A percentile compares a stretch with the other conserved stretches of the same genome.
These are phyloP conservation scores for Hippophae tibetana DNA, from an alignment of 306 rosid genomes.

Conservation along the genomic window DNA sequence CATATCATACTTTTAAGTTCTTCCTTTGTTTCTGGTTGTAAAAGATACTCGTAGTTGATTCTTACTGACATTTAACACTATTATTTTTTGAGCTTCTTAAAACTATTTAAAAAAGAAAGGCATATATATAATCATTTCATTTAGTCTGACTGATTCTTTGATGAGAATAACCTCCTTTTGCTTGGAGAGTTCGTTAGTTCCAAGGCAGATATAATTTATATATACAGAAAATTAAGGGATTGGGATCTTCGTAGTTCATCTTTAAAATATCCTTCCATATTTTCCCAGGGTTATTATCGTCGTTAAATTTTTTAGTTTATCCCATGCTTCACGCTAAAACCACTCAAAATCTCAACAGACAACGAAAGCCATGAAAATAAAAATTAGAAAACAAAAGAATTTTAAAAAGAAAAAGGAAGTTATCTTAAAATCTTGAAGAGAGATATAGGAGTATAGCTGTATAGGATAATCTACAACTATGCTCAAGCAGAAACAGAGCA, in stretches of 20 bases:
- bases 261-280: constrained; percentile 7
- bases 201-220: constrained; percentile 25
- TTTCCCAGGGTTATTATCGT: no score
- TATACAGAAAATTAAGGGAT: constrained; percentile 15
- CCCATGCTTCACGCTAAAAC: constrained; percentile 40
- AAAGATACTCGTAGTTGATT: background rate
- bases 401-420: background rate
- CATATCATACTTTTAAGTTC: background rate
- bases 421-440: background rate
- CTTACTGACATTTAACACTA: background rate
- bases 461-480: constrained; percentile 26
- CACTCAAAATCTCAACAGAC: constrained; percentile 10
- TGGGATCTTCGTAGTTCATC: constrained; percentile 22
- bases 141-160: constrained; percentile 49
- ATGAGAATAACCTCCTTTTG: constrained; percentile 22
- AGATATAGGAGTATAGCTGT: constrained; percentile 16
- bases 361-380: constrained; percentile 4
- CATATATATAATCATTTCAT: constrained; percentile 8
- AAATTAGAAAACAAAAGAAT: constrained; percentile 7
- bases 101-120: background rate
- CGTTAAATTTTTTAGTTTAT: constrained; percentile 4
- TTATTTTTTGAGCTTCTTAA: background rate
- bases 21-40: background rate
- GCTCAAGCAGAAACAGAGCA: constrained; percentile 14
- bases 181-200: constrained; percentile 30